A percentile compares a stretch with the other conserved stretches of the same genome.
Evolutionary conservation across 129 eudicot genomes (phyloP).

Genomic region (Daucus carota): DNA sequence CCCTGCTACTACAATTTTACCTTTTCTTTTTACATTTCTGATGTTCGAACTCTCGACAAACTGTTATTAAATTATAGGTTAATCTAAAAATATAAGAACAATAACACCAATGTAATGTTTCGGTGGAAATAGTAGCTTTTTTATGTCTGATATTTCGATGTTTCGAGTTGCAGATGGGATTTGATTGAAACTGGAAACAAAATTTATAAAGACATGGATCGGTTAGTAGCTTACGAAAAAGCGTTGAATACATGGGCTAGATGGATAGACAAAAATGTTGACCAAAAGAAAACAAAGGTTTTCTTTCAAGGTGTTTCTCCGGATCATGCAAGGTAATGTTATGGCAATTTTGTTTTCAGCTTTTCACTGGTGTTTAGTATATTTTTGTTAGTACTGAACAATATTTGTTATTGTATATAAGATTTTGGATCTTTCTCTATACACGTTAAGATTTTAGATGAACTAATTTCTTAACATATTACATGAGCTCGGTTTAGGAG

Average conservation of each 20-base stretch:
- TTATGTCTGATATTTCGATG: neutral
- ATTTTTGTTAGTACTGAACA: too few species aligned
- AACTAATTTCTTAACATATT: too few species aligned
- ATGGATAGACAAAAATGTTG: constrained; percentile 10
- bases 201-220: constrained; percentile 9
- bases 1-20: too few species aligned
- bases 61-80: neutral
- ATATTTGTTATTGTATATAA: too few species aligned
- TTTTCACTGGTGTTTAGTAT: too few species aligned
- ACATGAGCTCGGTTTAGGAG: too few species aligned
- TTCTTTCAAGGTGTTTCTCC: constrained; percentile 11
- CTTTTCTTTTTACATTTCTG: too few species aligned
- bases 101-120: too few species aligned
- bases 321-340: neutral
- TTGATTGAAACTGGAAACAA: constrained; percentile 1
- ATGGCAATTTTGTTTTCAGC: neutral
- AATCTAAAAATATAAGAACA: too few species aligned
- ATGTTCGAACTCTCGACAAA: too few species aligned
- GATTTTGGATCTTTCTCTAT: too few species aligned
- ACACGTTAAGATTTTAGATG: too few species aligned
- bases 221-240: constrained; percentile 2
- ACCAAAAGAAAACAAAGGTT: neutral
- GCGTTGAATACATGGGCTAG: constrained; percentile 6
- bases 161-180: constrained; percentile 11
- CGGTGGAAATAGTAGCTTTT: neutral